Conservation (phyloP, 2,329 filamentous ascomycete genomes). For the Didymella pomorum region DNA sequence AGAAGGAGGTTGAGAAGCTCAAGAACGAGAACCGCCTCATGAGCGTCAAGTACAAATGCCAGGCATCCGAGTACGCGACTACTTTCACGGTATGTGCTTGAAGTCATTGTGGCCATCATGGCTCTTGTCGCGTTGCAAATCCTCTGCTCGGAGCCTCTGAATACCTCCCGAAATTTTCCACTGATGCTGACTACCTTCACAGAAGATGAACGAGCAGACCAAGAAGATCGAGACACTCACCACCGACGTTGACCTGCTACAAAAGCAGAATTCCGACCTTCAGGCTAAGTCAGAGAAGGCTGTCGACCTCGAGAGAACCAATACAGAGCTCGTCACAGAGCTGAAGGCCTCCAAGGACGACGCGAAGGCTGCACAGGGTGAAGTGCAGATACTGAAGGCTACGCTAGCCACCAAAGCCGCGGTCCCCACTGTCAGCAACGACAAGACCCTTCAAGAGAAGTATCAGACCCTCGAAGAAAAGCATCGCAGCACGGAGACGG, state of each 20-base stretch:
- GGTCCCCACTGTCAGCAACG: not conserved
- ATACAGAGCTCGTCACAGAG: constrained; percentile 17
- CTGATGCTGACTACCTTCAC: not conserved
- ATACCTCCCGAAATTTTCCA: too few relatives aligned
- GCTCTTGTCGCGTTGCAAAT: too few relatives aligned
- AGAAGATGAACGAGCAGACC: constrained; percentile 29
- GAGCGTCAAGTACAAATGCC: constrained; percentile 33
- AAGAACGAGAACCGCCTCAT: constrained; percentile 28
- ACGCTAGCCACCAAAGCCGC: constrained; percentile 4
- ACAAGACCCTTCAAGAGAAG: constrained; percentile 14
- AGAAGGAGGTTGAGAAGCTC: constrained; percentile 31
- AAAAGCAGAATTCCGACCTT: constrained; percentile 29
- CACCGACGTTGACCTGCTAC: constrained; percentile 15
- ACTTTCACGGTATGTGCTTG: constrained; percentile 28
- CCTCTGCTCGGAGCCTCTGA: too few relatives aligned
- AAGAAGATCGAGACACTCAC: constrained; percentile 30
- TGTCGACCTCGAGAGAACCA: constrained; percentile 23
- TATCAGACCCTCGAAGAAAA: constrained; percentile 24
- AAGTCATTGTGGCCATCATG: too few relatives aligned
- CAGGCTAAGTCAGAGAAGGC: constrained; percentile 23
- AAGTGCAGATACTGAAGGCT: constrained; percentile 16
- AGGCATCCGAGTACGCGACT: constrained; percentile 32
- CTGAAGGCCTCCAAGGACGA: constrained; percentile 14
- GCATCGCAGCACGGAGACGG: constrained; percentile 20
- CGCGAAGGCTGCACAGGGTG: not conserved